Conservation (phyloP, 306 rosid genomes). For the Rubus idaeus region DNA sequence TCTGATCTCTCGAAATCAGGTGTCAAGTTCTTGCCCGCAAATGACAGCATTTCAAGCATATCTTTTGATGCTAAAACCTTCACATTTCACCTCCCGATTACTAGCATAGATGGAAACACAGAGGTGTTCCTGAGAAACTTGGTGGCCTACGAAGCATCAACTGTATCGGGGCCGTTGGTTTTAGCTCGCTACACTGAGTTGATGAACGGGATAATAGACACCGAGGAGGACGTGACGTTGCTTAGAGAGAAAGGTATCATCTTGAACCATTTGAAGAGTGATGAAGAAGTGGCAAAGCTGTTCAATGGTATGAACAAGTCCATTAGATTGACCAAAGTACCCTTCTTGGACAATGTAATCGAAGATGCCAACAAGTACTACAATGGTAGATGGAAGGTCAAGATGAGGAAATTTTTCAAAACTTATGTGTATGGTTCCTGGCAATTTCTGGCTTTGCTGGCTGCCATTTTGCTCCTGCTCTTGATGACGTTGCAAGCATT, state of each 20-base stretch:
- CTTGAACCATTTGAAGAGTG: slow-evolving; percentile 62
- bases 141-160: slow-evolving; percentile 74
- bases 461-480: slow-evolving; percentile 47
- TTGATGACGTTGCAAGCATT: slow-evolving; percentile 24
- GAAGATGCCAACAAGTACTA: slow-evolving; percentile 70
- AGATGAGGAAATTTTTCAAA: slow-evolving; percentile 42
- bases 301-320: slow-evolving; percentile 84
- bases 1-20: slow-evolving; percentile 45
- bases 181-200: slow-evolving; percentile 62
- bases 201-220: slow-evolving; percentile 72
- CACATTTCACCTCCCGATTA: slow-evolving; percentile 52
- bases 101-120: slow-evolving; percentile 51
- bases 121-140: slow-evolving; percentile 57
- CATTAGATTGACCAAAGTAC: slow-evolving; percentile 53
- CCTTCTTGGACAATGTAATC: slow-evolving; percentile 60
- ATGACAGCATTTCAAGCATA: slow-evolving; percentile 44
- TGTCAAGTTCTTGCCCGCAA: slow-evolving; percentile 36
- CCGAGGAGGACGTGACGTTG: slow-evolving; percentile 53
- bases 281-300: slow-evolving; percentile 50
- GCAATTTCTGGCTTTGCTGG: slow-evolving; percentile 55
- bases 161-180: slow-evolving; percentile 53
- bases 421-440: slow-evolving; percentile 57
- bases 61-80: slow-evolving; percentile 42
- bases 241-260: slow-evolving; percentile 53
- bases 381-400: slow-evolving; percentile 54